phyloP scores from a whole-genome alignment of 768 basidiomycete genomes.

The Tubosaeta sp. region DNA sequence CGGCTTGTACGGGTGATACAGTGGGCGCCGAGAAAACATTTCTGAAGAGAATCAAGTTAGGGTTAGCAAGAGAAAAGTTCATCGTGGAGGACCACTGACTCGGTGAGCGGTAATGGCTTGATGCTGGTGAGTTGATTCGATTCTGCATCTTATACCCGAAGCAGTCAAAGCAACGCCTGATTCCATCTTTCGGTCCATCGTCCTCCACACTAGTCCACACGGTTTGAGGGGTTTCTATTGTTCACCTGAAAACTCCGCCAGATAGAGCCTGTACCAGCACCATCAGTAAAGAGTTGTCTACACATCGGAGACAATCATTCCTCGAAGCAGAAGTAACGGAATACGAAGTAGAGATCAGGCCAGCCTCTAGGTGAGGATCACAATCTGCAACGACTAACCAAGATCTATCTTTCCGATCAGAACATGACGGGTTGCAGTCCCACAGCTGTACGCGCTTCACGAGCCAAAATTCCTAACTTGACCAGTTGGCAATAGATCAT shows the following conservation, averaged over 20 bases:
- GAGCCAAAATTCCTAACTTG: slow-evolving; percentile 19
- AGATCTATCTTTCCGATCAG: neutral
- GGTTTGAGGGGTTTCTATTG: slow-evolving; percentile 10
- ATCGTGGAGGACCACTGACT: neutral
- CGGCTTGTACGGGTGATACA: slow-evolving; percentile 14
- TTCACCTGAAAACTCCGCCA: slow-evolving; percentile 7
- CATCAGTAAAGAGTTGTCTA: too few relatives aligned
- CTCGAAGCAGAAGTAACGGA: too few relatives aligned
- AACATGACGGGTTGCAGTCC: neutral
- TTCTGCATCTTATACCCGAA: slow-evolving; percentile 17
- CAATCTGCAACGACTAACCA: neutral
- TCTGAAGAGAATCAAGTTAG: neutral
- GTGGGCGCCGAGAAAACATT: slow-evolving; percentile 18
- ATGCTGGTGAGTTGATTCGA: neutral
- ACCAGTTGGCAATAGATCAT: neutral
- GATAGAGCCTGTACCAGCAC: too few relatives aligned
- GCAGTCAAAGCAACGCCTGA: neutral
- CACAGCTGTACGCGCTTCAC: neutral
- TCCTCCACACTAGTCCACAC: neutral
- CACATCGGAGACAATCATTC: too few relatives aligned
- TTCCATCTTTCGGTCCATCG: slow-evolving; percentile 8
- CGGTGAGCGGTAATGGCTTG: neutral
- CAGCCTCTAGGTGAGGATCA: too few relatives aligned
- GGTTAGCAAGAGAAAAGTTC: neutral
- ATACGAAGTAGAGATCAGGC: too few relatives aligned